Base-by-base conservation (phyloP, 2,329 filamentous ascomycete genomes). In the Plectosphaerella plurivora region DNA sequence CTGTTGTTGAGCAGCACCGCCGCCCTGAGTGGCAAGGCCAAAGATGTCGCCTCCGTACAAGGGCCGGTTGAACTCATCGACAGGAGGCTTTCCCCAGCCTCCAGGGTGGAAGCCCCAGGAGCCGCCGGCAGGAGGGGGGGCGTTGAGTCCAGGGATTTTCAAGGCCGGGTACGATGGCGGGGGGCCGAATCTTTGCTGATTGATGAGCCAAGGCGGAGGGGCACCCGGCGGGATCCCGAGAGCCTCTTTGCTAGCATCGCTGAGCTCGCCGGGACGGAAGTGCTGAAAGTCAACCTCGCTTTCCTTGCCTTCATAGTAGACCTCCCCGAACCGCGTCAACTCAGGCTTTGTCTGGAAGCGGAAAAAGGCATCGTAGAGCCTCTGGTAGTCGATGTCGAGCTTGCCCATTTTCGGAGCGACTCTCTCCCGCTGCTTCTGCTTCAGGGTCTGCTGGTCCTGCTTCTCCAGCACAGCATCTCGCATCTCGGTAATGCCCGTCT, bases 291-390 rank as follows among this genome's bases (percentile, higher is more conserved):
- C 96, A 1, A 94, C 96, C 71, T 99, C 94, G 65, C 90, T 94
- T 68, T 99, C 94, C 69, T 99, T 99, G 66, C 94, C 94, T 71
- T 99, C 94, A 68, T 97, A 97, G 71, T 99, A 99, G n/a, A 99
- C 92, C 69, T 99, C 94, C 41, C 94, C 94, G 62, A 96, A 99
- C 44, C 92, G 83, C 33, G 94, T 97, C 57, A 99, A 75, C 61
- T 91, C 86, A 0, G 94, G 94, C 72, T 99, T 99, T 41, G 91
- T 96, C 73, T 99, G 94, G 67, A 96, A 95, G 54, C 91, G 84
- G 77, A 99, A 99, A 76, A 99, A 99, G 4, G 94, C 94, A 67
- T 97, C 94, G 73, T 97, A 97, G 51, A 97, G 84, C 69, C 94
- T 97, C 66, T 96, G 91, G 69, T 99, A 99, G 70, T 99, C 94